These are phyloP conservation scores for Botrytis cinerea DNA, from an alignment of 2,329 filamentous ascomycete genomes.

Conservation along the genomic window DNA sequence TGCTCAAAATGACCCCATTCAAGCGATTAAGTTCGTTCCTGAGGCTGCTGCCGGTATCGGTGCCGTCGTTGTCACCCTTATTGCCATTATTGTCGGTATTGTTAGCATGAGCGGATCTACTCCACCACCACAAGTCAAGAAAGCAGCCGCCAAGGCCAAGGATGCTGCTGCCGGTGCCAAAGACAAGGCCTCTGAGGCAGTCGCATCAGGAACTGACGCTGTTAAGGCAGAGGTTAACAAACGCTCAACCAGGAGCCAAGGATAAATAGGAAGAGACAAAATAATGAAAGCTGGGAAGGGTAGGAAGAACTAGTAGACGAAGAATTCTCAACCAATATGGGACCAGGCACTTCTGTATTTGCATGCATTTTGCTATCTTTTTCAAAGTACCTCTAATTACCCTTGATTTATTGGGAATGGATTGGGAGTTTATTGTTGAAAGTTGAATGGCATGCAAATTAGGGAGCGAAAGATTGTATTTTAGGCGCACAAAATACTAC, in stretches of 20 bases:
- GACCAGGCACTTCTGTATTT: neutral
- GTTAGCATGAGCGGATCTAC: slow-evolving; percentile 64
- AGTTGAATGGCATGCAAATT: slow-evolving; percentile 11
- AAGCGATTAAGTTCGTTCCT: slow-evolving; percentile 85
- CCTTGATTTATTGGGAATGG: neutral
- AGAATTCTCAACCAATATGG: neutral
- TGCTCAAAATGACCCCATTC: slow-evolving; percentile 74
- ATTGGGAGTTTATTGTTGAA: slow-evolving; percentile 8
- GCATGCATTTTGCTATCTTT: slow-evolving; percentile 17
- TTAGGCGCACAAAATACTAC: slow-evolving; percentile 25
- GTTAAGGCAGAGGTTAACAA: slow-evolving; percentile 59
- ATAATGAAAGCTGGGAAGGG: slow-evolving; percentile 37
- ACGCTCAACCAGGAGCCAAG: slow-evolving; percentile 39
- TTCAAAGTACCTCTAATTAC: neutral
- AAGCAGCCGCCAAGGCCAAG: slow-evolving; percentile 64
- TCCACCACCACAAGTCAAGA: slow-evolving; percentile 72
- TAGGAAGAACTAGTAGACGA: neutral
- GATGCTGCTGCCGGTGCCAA: slow-evolving; percentile 75
- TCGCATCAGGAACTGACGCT: slow-evolving; percentile 65
- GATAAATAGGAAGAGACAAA: slow-evolving; percentile 47
- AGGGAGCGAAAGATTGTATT: slow-evolving; percentile 19
- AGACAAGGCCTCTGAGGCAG: slow-evolving; percentile 66
- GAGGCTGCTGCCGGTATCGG: slow-evolving; percentile 83
- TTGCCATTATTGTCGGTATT: slow-evolving; percentile 69
- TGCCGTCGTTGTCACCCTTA: slow-evolving; percentile 67